Conservation (phyloP, 163 green algal species). For the Botryococcus braunii region DNA sequence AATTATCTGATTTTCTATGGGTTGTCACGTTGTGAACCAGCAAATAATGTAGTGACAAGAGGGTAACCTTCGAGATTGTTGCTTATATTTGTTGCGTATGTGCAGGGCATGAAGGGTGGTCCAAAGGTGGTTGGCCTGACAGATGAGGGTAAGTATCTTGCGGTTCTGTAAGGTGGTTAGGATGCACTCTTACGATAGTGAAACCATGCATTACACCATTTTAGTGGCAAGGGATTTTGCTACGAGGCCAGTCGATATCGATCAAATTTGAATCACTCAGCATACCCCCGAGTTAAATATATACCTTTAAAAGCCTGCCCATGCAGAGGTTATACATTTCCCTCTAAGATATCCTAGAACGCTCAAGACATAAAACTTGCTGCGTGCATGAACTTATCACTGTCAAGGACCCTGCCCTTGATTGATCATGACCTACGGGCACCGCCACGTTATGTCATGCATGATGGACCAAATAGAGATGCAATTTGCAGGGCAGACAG, state of each 20-base stretch:
- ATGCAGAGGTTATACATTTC: background rate
- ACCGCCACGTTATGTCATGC: background rate
- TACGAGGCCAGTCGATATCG: background rate
- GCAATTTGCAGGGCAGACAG: background rate
- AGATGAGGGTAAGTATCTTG: slow-evolving; percentile 14
- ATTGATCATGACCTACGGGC: background rate
- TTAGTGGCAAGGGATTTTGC: background rate
- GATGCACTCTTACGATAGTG: too few species aligned
- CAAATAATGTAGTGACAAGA: slow-evolving; percentile 1
- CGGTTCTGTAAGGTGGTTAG: too few species aligned
- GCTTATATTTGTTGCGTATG: background rate
- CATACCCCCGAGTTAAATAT: background rate
- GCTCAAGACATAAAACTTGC: too few species aligned
- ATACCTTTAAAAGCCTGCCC: background rate
- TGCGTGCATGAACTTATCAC: too few species aligned
- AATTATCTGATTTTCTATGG: background rate
- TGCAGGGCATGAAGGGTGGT: slow-evolving; percentile 33
- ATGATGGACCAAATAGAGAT: too few species aligned
- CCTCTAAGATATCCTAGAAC: too few species aligned
- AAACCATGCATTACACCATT: too few species aligned
- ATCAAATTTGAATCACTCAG: background rate
- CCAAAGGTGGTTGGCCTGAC: slow-evolving; percentile 48
- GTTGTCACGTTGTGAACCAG: background rate
- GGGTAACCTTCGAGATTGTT: background rate
- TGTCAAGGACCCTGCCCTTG: too few species aligned